Evolutionary conservation across 306 rosid genomes (phyloP), one percentile per base, ranked within the genome.

Genomic region (Amphicarpaea edgeworthii): DNA sequence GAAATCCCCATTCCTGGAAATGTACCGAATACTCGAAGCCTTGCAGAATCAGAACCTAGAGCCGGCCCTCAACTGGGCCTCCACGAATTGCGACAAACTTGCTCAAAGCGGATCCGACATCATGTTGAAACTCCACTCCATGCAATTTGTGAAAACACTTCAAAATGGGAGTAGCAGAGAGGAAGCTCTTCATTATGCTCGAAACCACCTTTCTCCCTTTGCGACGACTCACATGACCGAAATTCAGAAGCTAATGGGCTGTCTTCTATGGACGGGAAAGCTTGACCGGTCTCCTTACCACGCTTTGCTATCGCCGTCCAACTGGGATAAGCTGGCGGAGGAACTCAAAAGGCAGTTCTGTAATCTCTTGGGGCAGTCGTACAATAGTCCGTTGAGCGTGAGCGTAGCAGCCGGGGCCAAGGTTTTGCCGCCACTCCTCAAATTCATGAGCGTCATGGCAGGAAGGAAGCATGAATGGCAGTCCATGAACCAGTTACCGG

Each of bases 391-490:
- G 7, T 89, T 95, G 87, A 83, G 88, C 11, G 88, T 89, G 77
- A 88, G 96, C 0, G 71, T 92, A n/a, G 92, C 88, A 59, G 96
- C 99, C 21, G 99, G 97, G 42, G 62, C 73, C 19, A 97, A 86
- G 85, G 90, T 83, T 51, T 84, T 92, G 85, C 97, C 99, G 9
- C 70, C 85, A 32, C 70, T 81, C 38, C 80, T 95, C 43, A 95
- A 95, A 84, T 89, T 89, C 67, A 83, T 90, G 97, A 88, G 73
- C 66, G 96, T 95, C 40, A 85, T 95, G 97, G 87, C 86, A 42
- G 96, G 96, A 77, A 95, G 83, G 90, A 95, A 84, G 87, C 93
- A 85, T 72, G 98, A 95, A 80, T 95, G 99, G 97, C 97, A 85
- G 69, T 55, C 92, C 3, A 83, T 85, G 92, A 88, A 86, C 88